phyloP scores from a whole-genome alignment of 1,284 basidiomycete genomes.

The Melampsora larici-populina region DNA sequence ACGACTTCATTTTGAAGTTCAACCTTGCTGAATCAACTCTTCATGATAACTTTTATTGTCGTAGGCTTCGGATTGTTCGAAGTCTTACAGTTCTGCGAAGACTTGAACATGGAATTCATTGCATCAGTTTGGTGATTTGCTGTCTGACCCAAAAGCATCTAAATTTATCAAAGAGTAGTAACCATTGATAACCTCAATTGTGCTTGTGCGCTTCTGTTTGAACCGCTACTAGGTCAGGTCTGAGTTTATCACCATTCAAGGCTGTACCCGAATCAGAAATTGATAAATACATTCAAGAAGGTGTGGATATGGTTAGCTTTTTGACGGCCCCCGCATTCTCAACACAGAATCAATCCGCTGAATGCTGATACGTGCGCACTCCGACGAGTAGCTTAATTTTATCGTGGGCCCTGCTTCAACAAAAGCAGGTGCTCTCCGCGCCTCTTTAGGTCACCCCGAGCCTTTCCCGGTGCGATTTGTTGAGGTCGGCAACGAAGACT shows the following conservation, averaged over 20 bases:
- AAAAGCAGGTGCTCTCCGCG: background rate
- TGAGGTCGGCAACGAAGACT: slow-evolving; percentile 8
- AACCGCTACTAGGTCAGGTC: background rate
- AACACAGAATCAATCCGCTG: background rate
- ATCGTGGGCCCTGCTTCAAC: background rate
- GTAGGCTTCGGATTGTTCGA: background rate
- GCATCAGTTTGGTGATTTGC: background rate
- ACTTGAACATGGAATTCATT: slow-evolving; percentile 5
- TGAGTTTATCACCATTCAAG: slow-evolving; percentile 5
- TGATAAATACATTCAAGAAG: slow-evolving; percentile 2
- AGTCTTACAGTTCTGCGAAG: background rate
- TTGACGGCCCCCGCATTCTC: background rate
- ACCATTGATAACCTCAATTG: background rate
- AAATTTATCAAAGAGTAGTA: background rate
- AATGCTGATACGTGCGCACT: background rate
- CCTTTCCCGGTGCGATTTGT: background rate
- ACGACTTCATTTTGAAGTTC: no score
- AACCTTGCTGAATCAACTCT: background rate
- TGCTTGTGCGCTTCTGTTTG: background rate
- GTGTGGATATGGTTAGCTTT: background rate
- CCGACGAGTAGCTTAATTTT: background rate
- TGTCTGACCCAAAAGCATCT: background rate
- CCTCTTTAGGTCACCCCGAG: background rate
- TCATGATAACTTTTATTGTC: background rate
- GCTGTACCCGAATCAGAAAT: background rate